Percentiles rank a stretch among this genome's conserved stretches.
These are phyloP conservation scores for Shiraia bambusicola DNA, from an alignment of 2,329 filamentous ascomycete species.

Conservation along the genomic window DNA sequence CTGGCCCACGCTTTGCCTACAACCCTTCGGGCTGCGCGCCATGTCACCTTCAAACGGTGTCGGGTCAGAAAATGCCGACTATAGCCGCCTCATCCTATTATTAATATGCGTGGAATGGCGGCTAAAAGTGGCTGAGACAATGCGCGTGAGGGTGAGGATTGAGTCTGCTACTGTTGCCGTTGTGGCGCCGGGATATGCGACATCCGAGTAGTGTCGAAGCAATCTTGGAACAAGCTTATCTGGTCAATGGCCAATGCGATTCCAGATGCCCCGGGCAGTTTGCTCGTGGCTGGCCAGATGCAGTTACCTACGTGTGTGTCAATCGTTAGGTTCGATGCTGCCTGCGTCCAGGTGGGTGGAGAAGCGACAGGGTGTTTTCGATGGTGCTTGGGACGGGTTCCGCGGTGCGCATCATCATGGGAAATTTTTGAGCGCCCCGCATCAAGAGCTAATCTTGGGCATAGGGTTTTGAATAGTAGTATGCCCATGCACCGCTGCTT, in stretches of 20 bases:
- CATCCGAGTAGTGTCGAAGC: conserved; percentile 32
- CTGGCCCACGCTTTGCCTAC: too few species aligned
- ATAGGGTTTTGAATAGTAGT: conserved; percentile 1
- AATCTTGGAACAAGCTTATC: conserved; percentile 39
- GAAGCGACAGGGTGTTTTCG: conserved; percentile 1
- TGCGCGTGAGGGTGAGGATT: conserved; percentile 14
- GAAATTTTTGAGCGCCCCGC: conserved; percentile 1
- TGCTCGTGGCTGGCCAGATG: conserved; percentile 5
- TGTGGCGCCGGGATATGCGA: conserved; percentile 38
- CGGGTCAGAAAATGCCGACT: too few species aligned
- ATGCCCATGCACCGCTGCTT: not conserved
- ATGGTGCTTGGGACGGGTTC: too few species aligned
- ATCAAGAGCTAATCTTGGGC: not conserved
- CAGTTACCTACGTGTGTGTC: conserved; percentile 7
- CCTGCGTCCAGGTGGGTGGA: conserved; percentile 5
- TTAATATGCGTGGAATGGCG: not conserved
- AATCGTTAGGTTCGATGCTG: conserved; percentile 6
- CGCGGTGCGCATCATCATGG: too few species aligned
- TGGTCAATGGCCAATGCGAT: conserved; percentile 23
- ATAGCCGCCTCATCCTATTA: too few species aligned
- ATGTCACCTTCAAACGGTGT: too few species aligned
- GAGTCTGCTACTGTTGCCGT: conserved; percentile 28
- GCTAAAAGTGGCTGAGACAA: conserved; percentile 19
- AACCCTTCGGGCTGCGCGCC: too few species aligned
- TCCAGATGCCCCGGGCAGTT: conserved; percentile 2